Evolutionary conservation across 2,329 filamentous ascomycete genomes (phyloP).

Genomic region (Eutypa lata): DNA sequence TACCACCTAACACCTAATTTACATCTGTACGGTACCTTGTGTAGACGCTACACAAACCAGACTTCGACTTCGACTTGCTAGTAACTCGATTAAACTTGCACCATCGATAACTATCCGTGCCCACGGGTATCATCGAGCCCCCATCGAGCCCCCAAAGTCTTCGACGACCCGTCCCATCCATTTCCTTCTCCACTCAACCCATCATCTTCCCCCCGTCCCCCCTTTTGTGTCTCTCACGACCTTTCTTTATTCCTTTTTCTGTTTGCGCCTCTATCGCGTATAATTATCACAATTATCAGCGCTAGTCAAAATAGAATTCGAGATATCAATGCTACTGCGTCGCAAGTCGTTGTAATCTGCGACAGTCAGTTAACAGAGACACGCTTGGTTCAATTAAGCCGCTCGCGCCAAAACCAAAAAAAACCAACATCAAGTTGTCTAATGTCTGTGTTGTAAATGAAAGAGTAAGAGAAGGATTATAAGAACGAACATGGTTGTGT

Average conservation of each 20-base stretch:
- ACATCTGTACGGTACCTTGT: too few relatives aligned
- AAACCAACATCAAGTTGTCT: background rate
- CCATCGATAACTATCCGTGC: background rate
- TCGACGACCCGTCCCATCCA: background rate
- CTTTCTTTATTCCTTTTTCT: background rate
- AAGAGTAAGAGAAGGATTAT: background rate
- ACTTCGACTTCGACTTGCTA: too few relatives aligned
- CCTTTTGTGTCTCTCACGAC: background rate
- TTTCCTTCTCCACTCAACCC: conserved; percentile 1
- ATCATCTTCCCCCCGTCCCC: background rate
- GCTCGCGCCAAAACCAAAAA: too few relatives aligned
- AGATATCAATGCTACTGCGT: background rate
- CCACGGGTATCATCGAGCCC: background rate
- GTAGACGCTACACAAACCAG: too few relatives aligned
- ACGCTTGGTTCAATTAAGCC: too few relatives aligned
- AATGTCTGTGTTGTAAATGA: background rate
- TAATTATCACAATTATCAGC: background rate
- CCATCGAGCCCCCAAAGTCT: background rate
- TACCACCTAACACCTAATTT: too few relatives aligned
- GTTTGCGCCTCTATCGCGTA: background rate
- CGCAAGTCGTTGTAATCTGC: background rate
- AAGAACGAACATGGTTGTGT: background rate
- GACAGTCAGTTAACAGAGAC: background rate
- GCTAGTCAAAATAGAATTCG: too few relatives aligned
- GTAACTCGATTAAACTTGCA: background rate